These are phyloP conservation scores for Ceratobasidium sp. DNA, from an alignment of 1,284 basidiomycete genomes.

Conservation along the genomic window DNA sequence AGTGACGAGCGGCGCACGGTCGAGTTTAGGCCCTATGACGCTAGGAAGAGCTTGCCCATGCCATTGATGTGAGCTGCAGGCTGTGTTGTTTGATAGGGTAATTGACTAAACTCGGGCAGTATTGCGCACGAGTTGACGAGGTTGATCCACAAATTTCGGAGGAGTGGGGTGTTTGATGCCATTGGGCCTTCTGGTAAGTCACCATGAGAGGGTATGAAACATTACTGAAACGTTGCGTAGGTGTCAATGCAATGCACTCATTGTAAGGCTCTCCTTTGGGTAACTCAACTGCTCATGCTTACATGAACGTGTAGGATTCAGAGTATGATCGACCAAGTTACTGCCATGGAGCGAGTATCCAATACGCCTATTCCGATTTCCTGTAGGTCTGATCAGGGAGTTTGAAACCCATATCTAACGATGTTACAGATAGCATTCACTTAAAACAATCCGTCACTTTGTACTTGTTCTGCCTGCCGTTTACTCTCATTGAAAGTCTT, in stretches of 20 bases:
- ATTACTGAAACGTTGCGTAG: too few species aligned
- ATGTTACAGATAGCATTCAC: conserved; percentile 73
- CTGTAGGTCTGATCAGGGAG: conserved; percentile 55
- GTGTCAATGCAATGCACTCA: conserved; percentile 75
- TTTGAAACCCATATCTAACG: not conserved
- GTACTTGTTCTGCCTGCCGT: conserved; percentile 85
- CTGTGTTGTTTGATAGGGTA: conserved; percentile 41
- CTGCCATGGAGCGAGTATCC: conserved; percentile 83
- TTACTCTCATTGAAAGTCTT: conserved; percentile 78
- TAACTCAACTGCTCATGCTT: not conserved
- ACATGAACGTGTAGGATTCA: conserved; percentile 60
- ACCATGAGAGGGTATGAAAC: too few species aligned
- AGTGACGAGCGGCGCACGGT: conserved; percentile 61
- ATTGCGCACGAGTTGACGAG: conserved; percentile 80
- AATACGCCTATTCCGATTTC: conserved; percentile 81
- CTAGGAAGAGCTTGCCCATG: conserved; percentile 66
- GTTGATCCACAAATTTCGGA: conserved; percentile 72
- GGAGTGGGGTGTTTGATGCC: conserved; percentile 79
- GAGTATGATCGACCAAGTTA: conserved; percentile 81
- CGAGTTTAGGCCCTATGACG: conserved; percentile 64
- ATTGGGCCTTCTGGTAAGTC: conserved; percentile 78
- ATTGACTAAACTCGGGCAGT: conserved; percentile 53
- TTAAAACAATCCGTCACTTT: conserved; percentile 92
- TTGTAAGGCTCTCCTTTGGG: conserved; percentile 55
- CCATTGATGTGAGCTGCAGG: conserved; percentile 68